A percentile compares a stretch with the other conserved stretches of the same genome.
Evolutionary conservation across 2,329 filamentous ascomycete species (phyloP).

Genomic region (Xylaria sp.): DNA sequence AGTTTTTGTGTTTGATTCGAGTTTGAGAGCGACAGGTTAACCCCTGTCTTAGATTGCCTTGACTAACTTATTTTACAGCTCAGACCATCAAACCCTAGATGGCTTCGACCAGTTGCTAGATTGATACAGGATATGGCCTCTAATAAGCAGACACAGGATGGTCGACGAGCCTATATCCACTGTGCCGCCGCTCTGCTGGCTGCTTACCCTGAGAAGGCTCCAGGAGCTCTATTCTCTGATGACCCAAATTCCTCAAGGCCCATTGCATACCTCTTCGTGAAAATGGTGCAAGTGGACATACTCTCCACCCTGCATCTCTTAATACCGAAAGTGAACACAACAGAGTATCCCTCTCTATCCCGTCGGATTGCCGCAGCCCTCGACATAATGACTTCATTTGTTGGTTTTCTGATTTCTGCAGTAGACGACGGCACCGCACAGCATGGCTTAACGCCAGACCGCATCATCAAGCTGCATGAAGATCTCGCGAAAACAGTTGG

Average conservation of each 20-base stretch:
- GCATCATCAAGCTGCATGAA: conserved; percentile 62
- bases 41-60: conserved; percentile 23
- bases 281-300: conserved; percentile 73
- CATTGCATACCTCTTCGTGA: conserved; percentile 71
- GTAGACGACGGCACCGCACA: conserved; percentile 56
- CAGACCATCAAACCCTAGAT: conserved; percentile 61
- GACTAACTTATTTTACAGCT: conserved; percentile 52
- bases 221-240: conserved; percentile 65
- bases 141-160: conserved; percentile 64
- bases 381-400: conserved; percentile 70
- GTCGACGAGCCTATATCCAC: conserved; percentile 69
- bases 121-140: conserved; percentile 66
- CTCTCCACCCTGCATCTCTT: conserved; percentile 71
- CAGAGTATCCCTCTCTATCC: conserved; percentile 63
- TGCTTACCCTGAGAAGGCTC: conserved; percentile 60
- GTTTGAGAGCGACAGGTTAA: not conserved
- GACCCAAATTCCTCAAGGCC: conserved; percentile 59
- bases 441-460: conserved; percentile 63
- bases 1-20: not conserved
- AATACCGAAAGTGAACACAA: conserved; percentile 66
- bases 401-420: conserved; percentile 66
- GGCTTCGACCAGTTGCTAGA: conserved; percentile 61
- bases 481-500: conserved; percentile 66
- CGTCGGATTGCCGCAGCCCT: conserved; percentile 69
- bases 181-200: conserved; percentile 68